These are phyloP conservation scores for Neurospora sp. DNA, from an alignment of 2,329 filamentous ascomycete species.

Conservation along the genomic window DNA sequence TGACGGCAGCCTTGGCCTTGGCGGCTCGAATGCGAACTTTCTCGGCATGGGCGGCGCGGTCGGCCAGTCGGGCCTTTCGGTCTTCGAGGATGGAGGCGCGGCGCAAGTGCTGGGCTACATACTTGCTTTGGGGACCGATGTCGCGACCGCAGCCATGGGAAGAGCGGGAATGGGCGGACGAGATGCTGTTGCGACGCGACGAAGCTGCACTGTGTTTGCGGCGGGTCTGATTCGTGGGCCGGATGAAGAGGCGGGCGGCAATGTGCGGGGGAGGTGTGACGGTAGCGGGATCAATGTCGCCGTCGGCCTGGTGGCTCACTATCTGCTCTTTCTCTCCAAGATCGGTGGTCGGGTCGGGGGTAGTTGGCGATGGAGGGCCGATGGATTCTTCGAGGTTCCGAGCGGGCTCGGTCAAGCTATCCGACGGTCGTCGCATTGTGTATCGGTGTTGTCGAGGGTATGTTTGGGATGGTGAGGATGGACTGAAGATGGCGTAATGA, in stretches of 20 bases:
- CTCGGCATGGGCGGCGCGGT: slow-evolving; percentile 72
- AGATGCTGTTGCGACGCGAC: slow-evolving; percentile 70
- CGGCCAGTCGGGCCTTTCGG: slow-evolving; percentile 68
- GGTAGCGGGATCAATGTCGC: slow-evolving; percentile 22
- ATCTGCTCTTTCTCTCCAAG: slow-evolving; percentile 14
- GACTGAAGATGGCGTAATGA: background rate
- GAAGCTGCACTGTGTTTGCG: slow-evolving; percentile 69
- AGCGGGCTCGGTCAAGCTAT: slow-evolving; percentile 21
- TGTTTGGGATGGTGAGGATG: background rate
- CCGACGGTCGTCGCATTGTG: slow-evolving; percentile 21
- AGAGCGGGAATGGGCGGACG: slow-evolving; percentile 62
- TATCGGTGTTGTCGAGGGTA: background rate
- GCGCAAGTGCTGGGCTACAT: slow-evolving; percentile 69
- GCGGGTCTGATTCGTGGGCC: slow-evolving; percentile 48
- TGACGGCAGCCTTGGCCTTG: slow-evolving; percentile 58
- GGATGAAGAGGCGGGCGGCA: slow-evolving; percentile 63
- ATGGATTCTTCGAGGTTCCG: slow-evolving; percentile 23
- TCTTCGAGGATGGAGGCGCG: slow-evolving; percentile 73
- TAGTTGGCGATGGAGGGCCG: slow-evolving; percentile 14
- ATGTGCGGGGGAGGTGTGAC: slow-evolving; percentile 61
- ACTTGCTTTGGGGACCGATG: slow-evolving; percentile 59
- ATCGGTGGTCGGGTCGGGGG: slow-evolving; percentile 14
- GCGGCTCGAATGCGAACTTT: slow-evolving; percentile 71
- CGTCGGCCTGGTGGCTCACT: slow-evolving; percentile 10
- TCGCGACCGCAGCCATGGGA: slow-evolving; percentile 49